These are phyloP conservation scores for Aspergillus flavus DNA, from an alignment of 2,329 filamentous ascomycete genomes.

Conservation along the genomic window DNA sequence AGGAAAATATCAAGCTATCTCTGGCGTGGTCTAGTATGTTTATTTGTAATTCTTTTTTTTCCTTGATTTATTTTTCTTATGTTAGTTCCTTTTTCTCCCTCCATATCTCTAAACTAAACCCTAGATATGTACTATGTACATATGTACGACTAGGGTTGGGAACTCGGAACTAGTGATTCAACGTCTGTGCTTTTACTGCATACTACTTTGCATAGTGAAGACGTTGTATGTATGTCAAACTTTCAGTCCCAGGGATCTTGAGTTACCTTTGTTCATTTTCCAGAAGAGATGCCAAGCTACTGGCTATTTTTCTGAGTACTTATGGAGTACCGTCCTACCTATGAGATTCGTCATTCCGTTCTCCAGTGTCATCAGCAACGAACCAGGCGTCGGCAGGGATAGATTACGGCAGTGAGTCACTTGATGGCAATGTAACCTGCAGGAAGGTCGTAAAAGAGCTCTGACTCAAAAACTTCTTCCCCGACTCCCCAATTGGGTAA, in stretches of 20 bases:
- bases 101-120: neutral
- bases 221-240: neutral
- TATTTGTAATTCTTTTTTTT: neutral
- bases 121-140: neutral
- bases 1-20: neutral
- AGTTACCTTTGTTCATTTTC: neutral
- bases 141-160: no score
- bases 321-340: neutral
- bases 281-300: neutral
- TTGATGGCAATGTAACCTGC: constrained; percentile 1
- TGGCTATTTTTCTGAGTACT: neutral
- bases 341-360: neutral
- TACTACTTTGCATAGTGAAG: neutral
- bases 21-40: neutral
- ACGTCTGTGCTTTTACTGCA: neutral
- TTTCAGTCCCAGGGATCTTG: neutral
- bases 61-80: neutral
- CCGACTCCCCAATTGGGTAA: neutral
- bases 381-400: neutral
- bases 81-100: neutral
- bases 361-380: neutral
- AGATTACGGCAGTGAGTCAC: neutral
- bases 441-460: neutral
- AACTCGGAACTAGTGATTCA: neutral
- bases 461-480: neutral